Conservation (phyloP, 2,329 filamentous ascomycete genomes). For the Alternaria triticina region DNA sequence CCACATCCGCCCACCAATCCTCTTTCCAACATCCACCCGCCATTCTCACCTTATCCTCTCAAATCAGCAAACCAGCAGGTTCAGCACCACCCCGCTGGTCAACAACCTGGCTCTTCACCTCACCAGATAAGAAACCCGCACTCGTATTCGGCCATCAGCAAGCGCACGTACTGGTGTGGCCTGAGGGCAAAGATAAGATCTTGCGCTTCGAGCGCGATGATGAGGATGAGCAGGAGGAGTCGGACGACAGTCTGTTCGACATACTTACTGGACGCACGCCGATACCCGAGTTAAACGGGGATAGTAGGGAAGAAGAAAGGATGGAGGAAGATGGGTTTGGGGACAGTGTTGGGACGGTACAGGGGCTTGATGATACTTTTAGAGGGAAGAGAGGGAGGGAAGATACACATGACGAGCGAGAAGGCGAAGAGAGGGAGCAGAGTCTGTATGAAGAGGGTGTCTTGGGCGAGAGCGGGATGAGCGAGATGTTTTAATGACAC, state of each 20-base stretch:
- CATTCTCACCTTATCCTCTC: conserved; percentile 30
- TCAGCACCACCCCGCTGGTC: conserved; percentile 30
- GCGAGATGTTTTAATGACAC: conserved; percentile 44
- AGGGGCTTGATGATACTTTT: conserved; percentile 55
- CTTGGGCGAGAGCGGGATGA: conserved; percentile 43
- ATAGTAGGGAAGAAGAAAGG: not conserved
- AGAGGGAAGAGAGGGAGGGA: conserved; percentile 38
- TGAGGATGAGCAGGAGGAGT: conserved; percentile 44
- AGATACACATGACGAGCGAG: not conserved
- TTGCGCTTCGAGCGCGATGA: conserved; percentile 31
- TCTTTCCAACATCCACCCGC: conserved; percentile 23
- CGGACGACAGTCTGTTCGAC: conserved; percentile 57
- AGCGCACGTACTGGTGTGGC: conserved; percentile 51
- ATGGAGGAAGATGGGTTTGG: conserved; percentile 26
- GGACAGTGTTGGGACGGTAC: conserved; percentile 25
- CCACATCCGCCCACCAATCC: conserved; percentile 16
- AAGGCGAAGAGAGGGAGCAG: not conserved
- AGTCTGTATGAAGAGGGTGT: conserved; percentile 7
- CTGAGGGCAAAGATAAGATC: conserved; percentile 48
- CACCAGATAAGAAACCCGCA: conserved; percentile 39
- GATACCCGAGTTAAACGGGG: conserved; percentile 37
- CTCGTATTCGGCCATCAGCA: conserved; percentile 47
- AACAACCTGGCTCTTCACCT: conserved; percentile 35
- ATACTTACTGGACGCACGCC: conserved; percentile 56
- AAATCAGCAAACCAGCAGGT: conserved; percentile 32